Percentiles rank a stretch among this genome's conserved stretches.
phyloP scores from a whole-genome alignment of 2,329 filamentous ascomycete species.

The Fusarium albidum region DNA sequence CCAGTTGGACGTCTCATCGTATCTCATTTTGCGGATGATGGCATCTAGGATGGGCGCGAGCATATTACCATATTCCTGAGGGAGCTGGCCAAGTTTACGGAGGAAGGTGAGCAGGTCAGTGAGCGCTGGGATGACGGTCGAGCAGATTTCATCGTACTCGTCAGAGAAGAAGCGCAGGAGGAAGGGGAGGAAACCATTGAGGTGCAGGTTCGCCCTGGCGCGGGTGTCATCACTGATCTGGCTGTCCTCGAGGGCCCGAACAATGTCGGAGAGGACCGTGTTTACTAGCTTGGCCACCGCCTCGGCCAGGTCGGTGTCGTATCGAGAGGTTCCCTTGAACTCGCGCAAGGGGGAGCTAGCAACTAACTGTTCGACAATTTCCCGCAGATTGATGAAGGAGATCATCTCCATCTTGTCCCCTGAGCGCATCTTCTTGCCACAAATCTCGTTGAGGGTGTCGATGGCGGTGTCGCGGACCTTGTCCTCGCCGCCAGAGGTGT shows the following conservation, averaged over 20 bases:
- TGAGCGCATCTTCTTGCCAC: constrained; percentile 97
- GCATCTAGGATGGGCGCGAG: constrained; percentile 88
- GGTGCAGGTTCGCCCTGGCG: constrained; percentile 79
- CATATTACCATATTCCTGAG: constrained; percentile 79
- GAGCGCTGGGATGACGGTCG: constrained; percentile 90
- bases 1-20: constrained; percentile 94
- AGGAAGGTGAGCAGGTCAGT: constrained; percentile 93
- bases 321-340: constrained; percentile 80
- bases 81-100: constrained; percentile 79
- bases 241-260: constrained; percentile 80
- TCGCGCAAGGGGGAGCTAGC: constrained; percentile 82
- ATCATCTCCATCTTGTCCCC: constrained; percentile 95
- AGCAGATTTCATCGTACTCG: constrained; percentile 98
- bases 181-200: constrained; percentile 85
- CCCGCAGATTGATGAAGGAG: constrained; percentile 84
- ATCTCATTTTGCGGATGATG: constrained; percentile 95
- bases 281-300: constrained; percentile 96
- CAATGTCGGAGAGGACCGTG: constrained; percentile 84
- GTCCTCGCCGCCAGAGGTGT: constrained; percentile 70
- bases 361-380: constrained; percentile 86
- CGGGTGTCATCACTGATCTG: constrained; percentile 69
- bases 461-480: constrained; percentile 90
- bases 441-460: constrained; percentile 94
- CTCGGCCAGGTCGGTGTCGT: constrained; percentile 95
- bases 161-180: constrained; percentile 95